Evolutionary conservation across 2,329 filamentous ascomycete genomes (phyloP), one percentile per base, ranked within the genome.

Genomic region (Rachicladosporium sp.): DNA sequence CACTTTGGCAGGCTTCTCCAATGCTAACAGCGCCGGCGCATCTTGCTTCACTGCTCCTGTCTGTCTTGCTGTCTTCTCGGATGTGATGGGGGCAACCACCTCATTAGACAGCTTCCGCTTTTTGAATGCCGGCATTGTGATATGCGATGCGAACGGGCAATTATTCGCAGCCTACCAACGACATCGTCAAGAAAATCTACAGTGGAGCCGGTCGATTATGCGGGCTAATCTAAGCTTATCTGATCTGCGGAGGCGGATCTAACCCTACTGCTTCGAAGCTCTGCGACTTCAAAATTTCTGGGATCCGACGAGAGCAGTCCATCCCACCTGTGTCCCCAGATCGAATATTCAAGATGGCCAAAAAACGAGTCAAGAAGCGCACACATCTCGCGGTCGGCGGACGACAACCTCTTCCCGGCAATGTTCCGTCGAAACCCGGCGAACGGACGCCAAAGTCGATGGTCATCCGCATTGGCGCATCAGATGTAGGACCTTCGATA

Each of bases 391-490:
- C 80, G 44, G 75, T 80, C 37, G 72, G 69, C 45, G 75, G 75
- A 50, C 73, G 74, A 52, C 71, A 52, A 54, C 68, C 53, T 51
- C 65, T 47, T 48, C 69, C 54, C 40, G 57, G 57, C 37, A 71
- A 73, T 47, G 67, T 70, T 33, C 71, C 75, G 41, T 40, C 43
- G 10, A 73, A 76, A 43, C 73, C 78, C 15, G 70, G 68, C 43
- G 69, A 73, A 38, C 76, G 78, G 48, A 73, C 78, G 37, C 91
- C 91, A 29, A 95, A 95, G 71, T 93, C 82, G 60, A 95, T 98
- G 89, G 89, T 98, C 43, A 94, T 98, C 62, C 84, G 91, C 51
- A 88, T 95, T 54, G 91, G 91, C 53, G 89, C 88, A 52, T 83
- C 87, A 54, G 85, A 95, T 58, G 86, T 98, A 38, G 91, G 91